phyloP scores from a whole-genome alignment of 1,284 basidiomycete genomes.

The Ganoderma lucidum region DNA sequence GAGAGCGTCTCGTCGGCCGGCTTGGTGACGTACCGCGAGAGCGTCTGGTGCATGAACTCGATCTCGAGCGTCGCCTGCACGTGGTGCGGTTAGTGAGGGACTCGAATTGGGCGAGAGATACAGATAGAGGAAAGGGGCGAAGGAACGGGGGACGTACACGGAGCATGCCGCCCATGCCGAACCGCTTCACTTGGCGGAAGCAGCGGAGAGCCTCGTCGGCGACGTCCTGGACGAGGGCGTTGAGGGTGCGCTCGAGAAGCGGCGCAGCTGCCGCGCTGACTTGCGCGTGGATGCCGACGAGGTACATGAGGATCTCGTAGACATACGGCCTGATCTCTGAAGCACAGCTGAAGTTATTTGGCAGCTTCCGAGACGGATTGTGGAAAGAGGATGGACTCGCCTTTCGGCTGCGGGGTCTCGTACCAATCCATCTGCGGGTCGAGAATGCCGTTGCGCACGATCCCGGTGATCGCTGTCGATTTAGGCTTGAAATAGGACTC shows the following conservation, averaged over 20 bases:
- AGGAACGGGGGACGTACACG: slow-evolving; percentile 62
- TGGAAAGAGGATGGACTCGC: slow-evolving; percentile 53
- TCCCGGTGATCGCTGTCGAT: slow-evolving; percentile 67
- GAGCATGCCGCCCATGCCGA: slow-evolving; percentile 99
- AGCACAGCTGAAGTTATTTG: background rate
- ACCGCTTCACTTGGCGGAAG: slow-evolving; percentile 87
- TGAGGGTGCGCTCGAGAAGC: slow-evolving; percentile 85
- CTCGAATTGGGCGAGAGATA: background rate
- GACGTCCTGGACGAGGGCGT: slow-evolving; percentile 84
- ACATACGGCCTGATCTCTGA: slow-evolving; percentile 95
- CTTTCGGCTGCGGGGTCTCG: slow-evolving; percentile 87
- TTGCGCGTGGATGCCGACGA: slow-evolving; percentile 94
- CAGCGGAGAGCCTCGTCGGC: slow-evolving; percentile 84
- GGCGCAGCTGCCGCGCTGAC: slow-evolving; percentile 82
- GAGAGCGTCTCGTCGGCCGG: slow-evolving; percentile 85
- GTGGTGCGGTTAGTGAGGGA: slow-evolving; percentile 9
- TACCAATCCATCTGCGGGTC: slow-evolving; percentile 90
- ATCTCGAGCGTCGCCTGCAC: slow-evolving; percentile 95
- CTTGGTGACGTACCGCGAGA: slow-evolving; percentile 87
- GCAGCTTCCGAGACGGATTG: background rate
- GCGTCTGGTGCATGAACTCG: slow-evolving; percentile 97
- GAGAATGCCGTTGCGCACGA: slow-evolving; percentile 84
- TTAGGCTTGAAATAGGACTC: slow-evolving; percentile 88
- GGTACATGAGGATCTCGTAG: slow-evolving; percentile 87
- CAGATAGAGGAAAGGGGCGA: background rate